phyloP scores from a whole-genome alignment of 2,329 filamentous ascomycete genomes.

The Apiospora phragmitis region DNA sequence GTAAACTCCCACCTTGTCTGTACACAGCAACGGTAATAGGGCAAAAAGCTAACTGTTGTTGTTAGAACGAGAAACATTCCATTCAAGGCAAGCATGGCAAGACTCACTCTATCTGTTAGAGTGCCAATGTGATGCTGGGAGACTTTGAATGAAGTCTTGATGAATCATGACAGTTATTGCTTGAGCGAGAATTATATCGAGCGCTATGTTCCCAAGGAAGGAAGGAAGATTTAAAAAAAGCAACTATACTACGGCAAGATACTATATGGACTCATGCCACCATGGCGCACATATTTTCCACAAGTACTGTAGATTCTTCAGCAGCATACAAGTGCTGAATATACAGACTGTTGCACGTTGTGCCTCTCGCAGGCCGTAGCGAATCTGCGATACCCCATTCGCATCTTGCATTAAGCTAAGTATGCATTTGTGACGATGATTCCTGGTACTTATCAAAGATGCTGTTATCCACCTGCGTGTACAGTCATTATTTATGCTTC shows the following conservation, averaged over 20 bases:
- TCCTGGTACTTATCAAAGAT: background rate
- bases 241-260: background rate
- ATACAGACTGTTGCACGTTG: background rate
- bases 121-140: background rate
- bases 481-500: background rate
- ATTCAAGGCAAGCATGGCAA: conserved; percentile 89
- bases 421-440: background rate
- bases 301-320: background rate
- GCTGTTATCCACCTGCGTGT: background rate
- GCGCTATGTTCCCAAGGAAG: background rate
- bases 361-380: background rate
- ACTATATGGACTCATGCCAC: background rate
- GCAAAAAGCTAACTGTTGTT: conserved; percentile 13
- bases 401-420: background rate
- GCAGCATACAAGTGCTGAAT: background rate
- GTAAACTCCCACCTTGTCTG: conserved; percentile 20
- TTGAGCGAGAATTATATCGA: background rate
- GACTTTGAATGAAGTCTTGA: background rate
- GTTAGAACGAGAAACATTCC: conserved; percentile 75
- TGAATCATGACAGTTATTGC: background rate
- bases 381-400: background rate
- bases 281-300: background rate
- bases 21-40: too few species aligned
- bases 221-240: background rate
- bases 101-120: conserved; percentile 81